Percentiles rank a stretch among this genome's conserved stretches.
These are phyloP conservation scores for Mycena galopus DNA, from an alignment of 768 basidiomycete genomes.

Conservation along the genomic window DNA sequence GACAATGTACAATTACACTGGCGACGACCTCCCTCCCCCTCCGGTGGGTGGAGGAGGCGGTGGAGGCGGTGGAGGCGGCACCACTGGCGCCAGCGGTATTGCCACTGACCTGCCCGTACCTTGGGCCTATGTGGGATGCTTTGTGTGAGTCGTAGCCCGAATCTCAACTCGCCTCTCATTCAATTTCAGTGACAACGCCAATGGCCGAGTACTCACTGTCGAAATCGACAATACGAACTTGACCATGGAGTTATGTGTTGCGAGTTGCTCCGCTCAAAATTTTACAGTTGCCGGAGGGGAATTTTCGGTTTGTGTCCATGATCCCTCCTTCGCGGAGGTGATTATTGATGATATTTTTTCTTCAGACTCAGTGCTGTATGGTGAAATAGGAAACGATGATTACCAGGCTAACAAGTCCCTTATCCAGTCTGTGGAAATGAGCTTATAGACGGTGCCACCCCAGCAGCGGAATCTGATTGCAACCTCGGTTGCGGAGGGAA, in stretches of 20 bases:
- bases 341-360: neutral
- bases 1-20: constrained; percentile 79
- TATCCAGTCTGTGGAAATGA: constrained; percentile 76
- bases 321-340: too few species aligned
- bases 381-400: constrained; percentile 6
- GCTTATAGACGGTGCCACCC: constrained; percentile 71
- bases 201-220: constrained; percentile 69
- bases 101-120: constrained; percentile 63
- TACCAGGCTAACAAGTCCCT: neutral
- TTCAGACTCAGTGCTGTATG: constrained; percentile 58
- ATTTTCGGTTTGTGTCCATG: constrained; percentile 60
- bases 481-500: constrained; percentile 83
- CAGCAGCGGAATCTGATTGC: constrained; percentile 65
- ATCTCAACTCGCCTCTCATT: neutral
- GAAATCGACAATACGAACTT: constrained; percentile 46
- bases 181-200: constrained; percentile 64
- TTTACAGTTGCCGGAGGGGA: constrained; percentile 81
- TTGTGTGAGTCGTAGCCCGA: constrained; percentile 59
- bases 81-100: constrained; percentile 51
- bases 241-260: constrained; percentile 77
- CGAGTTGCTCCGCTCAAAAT: constrained; percentile 64
- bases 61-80: constrained; percentile 42
- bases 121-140: constrained; percentile 77
- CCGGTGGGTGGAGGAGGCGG: constrained; percentile 51
- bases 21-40: constrained; percentile 60